phyloP scores from a whole-genome alignment of 2,329 filamentous ascomycete genomes.

The Dendryphion nanum region DNA sequence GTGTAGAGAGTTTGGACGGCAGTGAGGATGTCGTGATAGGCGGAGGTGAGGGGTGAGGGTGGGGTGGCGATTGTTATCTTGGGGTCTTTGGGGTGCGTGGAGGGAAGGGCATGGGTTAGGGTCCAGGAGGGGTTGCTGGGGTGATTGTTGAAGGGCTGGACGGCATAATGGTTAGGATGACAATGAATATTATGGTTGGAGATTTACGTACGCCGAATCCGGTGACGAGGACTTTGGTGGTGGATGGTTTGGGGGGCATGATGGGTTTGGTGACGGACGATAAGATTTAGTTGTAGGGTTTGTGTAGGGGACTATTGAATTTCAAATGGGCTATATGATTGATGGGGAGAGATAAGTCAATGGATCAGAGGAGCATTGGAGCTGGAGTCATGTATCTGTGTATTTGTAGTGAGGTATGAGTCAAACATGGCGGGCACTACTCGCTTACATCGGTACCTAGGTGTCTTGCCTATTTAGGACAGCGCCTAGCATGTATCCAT shows the following conservation, averaged over 20 bases:
- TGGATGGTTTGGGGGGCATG: too few relatives aligned
- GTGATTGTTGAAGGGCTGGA: conserved; percentile 70
- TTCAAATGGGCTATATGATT: too few relatives aligned
- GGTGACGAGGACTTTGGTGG: conserved; percentile 50
- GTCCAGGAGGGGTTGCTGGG: conserved; percentile 78
- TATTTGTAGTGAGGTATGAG: too few relatives aligned
- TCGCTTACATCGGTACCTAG: too few relatives aligned
- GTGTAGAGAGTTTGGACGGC: conserved; percentile 64
- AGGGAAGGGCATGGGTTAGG: conserved; percentile 64
- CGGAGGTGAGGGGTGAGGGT: conserved; percentile 66
- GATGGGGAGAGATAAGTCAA: too few relatives aligned
- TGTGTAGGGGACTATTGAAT: too few relatives aligned
- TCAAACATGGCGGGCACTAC: too few relatives aligned
- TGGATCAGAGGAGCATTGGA: too few relatives aligned
- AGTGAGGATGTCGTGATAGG: conserved; percentile 64
- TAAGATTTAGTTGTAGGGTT: too few relatives aligned
- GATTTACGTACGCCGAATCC: conserved; percentile 40
- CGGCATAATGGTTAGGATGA: conserved; percentile 1
- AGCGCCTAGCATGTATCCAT: too few relatives aligned
- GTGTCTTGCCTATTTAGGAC: too few relatives aligned
- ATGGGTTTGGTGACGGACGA: conserved; percentile 14
- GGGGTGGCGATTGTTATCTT: conserved; percentile 62
- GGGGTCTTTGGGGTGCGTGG: conserved; percentile 4
- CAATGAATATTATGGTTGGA: conserved; percentile 2
- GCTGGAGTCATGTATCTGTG: too few relatives aligned